Evolutionary conservation across 2,329 filamentous ascomycete genomes (phyloP).

Genomic region (Shiraia bambusicola): DNA sequence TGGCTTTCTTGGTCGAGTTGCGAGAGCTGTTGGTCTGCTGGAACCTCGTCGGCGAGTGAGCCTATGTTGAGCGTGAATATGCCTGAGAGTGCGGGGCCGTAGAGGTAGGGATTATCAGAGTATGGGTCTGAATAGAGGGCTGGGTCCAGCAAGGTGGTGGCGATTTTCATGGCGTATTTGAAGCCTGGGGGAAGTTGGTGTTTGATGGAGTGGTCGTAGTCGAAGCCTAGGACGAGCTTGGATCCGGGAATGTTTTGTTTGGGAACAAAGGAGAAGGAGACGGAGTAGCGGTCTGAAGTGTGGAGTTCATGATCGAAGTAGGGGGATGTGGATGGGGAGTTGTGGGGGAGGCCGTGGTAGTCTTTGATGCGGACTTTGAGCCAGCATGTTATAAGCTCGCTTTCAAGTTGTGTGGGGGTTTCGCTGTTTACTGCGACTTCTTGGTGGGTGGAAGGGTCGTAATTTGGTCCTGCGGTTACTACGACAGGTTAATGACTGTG

Average conservation of each 20-base stretch:
- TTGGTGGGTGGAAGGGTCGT: constrained; percentile 33
- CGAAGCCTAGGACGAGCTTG: constrained; percentile 40
- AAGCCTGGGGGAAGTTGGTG: constrained; percentile 43
- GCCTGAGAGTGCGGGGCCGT: constrained; percentile 39
- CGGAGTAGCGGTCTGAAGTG: constrained; percentile 38
- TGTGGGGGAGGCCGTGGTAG: constrained; percentile 39
- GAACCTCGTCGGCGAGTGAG: constrained; percentile 17
- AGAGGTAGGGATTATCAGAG: constrained; percentile 41
- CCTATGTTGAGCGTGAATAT: constrained; percentile 39
- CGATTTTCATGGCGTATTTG: constrained; percentile 40
- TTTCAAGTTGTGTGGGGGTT: constrained; percentile 27
- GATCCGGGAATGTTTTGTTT: constrained; percentile 32
- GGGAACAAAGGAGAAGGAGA: constrained; percentile 42
- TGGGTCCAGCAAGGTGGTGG: constrained; percentile 40
- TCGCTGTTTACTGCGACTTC: constrained; percentile 37
- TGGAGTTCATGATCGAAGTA: constrained; percentile 40
- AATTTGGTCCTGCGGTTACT: constrained; percentile 42
- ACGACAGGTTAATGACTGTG: neutral
- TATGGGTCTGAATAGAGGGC: constrained; percentile 42
- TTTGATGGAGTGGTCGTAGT: constrained; percentile 40
- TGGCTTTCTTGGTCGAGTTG: constrained; percentile 20
- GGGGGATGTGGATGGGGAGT: constrained; percentile 25
- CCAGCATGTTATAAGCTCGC: constrained; percentile 32
- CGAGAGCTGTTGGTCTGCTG: constrained; percentile 27
- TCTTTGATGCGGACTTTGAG: constrained; percentile 40